Base-by-base conservation (phyloP, 805 yeast genomes). In the Torulaspora maleeae region DNA sequence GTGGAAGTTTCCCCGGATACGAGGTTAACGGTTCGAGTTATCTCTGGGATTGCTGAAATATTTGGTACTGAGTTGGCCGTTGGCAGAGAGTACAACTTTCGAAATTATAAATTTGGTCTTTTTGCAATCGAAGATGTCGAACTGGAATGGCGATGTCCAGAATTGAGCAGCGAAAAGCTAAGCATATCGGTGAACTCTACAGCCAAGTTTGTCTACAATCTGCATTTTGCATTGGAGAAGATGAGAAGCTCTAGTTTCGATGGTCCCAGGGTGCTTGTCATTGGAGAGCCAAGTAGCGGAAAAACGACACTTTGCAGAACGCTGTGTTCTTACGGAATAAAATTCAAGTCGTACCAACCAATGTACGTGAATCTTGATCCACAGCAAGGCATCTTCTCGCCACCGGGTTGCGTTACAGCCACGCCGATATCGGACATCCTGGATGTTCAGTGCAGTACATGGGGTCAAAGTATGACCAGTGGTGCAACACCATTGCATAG, bases 1-100 rank as follows among this genome's bases (percentile, higher is more conserved):
- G 41, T 64, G n/a, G 58, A 57, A n/a, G 47, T 63, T 6, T 73
- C 49, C 55, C 66, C 51, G 55, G 80, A 78, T 54, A 71, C 63
- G 19, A 58, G 53, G 45, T 38, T 74, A 40, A 59, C 66, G 4
- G 58, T 73, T 12, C 61, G 67, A 29, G 66, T 69, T 9, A 56
- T 64, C n/a, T 56, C 68, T 10, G 99, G 99, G 3, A 74, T 81
- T 2, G 96, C 87, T 1, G 99, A 93, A 67, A 77, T 89, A 8
- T 87, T 84, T 65, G 99, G 99, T 19, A 87, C 96, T 2, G 99
- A 93, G 62, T 75, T 93, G 19, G 86, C 96, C 2, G 70, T 74
- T 35, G 86, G 84, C 47, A 71, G 75, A 1, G 85, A 80, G 17
- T 83, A 80, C 55, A 60, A 66, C 3, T 80, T 86, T 56, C 64